Conservation (phyloP, 2,329 filamentous ascomycete genomes). For the Pyrenochaeta sp. region DNA sequence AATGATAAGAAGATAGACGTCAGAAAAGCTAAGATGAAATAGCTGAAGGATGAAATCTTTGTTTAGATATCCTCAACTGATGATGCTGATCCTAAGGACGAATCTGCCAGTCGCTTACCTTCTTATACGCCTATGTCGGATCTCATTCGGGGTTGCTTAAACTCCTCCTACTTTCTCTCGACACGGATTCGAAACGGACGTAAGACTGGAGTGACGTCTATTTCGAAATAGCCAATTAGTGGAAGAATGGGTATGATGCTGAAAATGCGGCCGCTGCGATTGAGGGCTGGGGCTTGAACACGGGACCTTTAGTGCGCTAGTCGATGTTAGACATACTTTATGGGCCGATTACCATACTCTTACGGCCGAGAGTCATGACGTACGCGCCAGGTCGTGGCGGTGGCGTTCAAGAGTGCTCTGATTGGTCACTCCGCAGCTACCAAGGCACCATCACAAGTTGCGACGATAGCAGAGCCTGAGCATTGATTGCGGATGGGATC, state of each 20-base stretch:
- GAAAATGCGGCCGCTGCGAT: not conserved
- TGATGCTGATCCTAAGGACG: not conserved
- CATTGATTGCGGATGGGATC: not conserved
- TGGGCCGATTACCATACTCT: not conserved
- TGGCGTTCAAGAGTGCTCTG: conserved; percentile 1
- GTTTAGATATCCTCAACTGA: not conserved
- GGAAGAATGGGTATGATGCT: not conserved
- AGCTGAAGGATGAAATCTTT: not conserved
- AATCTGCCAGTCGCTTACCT: not conserved
- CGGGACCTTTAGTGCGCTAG: too few relatives aligned
- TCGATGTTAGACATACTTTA: too few relatives aligned
- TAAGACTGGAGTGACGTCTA: not conserved
- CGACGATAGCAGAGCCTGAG: not conserved
- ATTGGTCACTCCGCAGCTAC: conserved; percentile 4
- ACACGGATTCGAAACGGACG: not conserved
- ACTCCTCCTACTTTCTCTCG: not conserved
- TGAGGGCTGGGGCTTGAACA: too few relatives aligned
- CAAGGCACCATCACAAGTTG: not conserved
- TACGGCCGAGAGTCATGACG: conserved; percentile 23
- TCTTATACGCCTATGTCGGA: not conserved
- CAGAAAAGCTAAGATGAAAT: not conserved
- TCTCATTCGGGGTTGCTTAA: not conserved
- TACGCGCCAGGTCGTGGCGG: conserved; percentile 3
- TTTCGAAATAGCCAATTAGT: too few relatives aligned
- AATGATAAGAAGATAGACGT: not conserved